Conservation (phyloP, 208 protist species). For the Trypanosoma cruzi region DNA sequence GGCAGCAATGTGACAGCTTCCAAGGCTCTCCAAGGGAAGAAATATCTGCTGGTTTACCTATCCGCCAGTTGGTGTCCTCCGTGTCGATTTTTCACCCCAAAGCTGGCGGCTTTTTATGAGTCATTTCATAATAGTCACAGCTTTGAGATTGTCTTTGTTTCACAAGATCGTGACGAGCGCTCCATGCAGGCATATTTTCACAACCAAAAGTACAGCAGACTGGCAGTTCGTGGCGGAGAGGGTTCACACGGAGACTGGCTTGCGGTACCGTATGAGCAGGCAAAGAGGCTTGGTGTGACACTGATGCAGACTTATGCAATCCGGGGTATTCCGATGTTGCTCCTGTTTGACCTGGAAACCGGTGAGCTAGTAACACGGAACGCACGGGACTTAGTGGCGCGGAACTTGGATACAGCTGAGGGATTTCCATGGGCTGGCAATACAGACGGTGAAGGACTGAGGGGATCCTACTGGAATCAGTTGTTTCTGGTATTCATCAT, state of each 20-base stretch:
- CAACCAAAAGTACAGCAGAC: slow-evolving; percentile 43
- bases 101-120: slow-evolving; percentile 66
- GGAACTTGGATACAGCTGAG: slow-evolving; percentile 32
- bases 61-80: slow-evolving; percentile 83
- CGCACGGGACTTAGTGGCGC: slow-evolving; percentile 34
- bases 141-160: slow-evolving; percentile 82
- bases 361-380: slow-evolving; percentile 40
- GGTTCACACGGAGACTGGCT: slow-evolving; percentile 48
- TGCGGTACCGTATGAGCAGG: slow-evolving; percentile 48
- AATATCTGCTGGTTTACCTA: slow-evolving; percentile 78
- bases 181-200: slow-evolving; percentile 68
- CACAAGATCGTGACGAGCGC: slow-evolving; percentile 51
- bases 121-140: slow-evolving; percentile 30
- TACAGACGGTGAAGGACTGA: too few relatives aligned
- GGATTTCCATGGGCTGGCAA: slow-evolving; percentile 49
- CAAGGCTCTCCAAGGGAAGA: slow-evolving; percentile 42
- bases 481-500: slow-evolving; percentile 20
- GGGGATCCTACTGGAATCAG: neutral
- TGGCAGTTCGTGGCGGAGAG: slow-evolving; percentile 45
- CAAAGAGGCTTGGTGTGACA: slow-evolving; percentile 22
- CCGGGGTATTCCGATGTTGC: slow-evolving; percentile 42
- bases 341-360: slow-evolving; percentile 42
- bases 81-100: slow-evolving; percentile 80
- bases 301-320: slow-evolving; percentile 35
- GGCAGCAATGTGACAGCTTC: slow-evolving; percentile 30